Evolutionary conservation across 257 asterid genomes (phyloP).

Genomic region (Nicotiana paniculata): DNA sequence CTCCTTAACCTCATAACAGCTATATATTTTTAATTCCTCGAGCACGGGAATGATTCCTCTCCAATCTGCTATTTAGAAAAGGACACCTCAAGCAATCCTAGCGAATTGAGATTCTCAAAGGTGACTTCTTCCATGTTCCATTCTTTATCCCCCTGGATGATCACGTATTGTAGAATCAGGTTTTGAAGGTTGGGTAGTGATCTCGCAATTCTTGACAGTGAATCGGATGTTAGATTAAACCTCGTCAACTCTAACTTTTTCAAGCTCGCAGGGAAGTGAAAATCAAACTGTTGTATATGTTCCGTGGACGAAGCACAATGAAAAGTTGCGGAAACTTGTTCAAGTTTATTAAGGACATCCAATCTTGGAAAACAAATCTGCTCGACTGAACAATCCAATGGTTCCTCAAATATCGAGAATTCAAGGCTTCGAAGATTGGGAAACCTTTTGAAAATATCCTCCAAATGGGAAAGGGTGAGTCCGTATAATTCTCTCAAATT

Average conservation of each 20-base stretch:
- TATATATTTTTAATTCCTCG: rapidly evolving
- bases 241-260: background rate
- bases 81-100: rapidly evolving
- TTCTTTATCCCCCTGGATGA: background rate
- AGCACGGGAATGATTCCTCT: background rate
- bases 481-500: background rate
- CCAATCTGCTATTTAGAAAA: background rate
- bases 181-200: background rate
- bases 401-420: background rate
- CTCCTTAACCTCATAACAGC: background rate
- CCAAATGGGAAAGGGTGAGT: background rate
- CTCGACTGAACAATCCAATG: background rate
- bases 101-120: background rate
- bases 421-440: background rate
- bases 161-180: background rate
- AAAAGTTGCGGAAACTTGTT: background rate
- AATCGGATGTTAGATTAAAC: background rate
- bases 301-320: background rate
- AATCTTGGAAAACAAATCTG: background rate
- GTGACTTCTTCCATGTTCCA: background rate
- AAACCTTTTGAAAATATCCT: background rate
- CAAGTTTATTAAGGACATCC: background rate
- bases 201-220: background rate
- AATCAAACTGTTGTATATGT: background rate
- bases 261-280: background rate